A percentile compares a stretch with the other conserved stretches of the same genome.
Evolutionary conservation across 257 asterid species (phyloP).

Genomic region (Forsythia viridissima): DNA sequence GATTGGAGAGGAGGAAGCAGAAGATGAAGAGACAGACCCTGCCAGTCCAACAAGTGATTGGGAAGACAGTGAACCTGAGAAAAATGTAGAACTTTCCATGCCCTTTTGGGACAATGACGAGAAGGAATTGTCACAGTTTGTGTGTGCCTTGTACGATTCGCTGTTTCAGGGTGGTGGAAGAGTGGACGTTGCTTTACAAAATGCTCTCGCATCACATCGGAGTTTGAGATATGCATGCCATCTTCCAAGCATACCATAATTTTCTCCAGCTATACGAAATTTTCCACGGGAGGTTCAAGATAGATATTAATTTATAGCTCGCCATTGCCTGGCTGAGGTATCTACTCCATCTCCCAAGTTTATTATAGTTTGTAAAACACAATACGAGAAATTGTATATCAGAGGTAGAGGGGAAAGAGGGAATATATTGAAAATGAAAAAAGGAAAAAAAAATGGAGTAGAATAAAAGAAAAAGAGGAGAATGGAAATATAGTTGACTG

Average conservation of each 20-base stretch:
- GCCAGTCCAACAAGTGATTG: conserved; percentile 81
- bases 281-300: not conserved
- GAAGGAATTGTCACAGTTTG: conserved; percentile 78
- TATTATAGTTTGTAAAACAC: conserved; percentile 23
- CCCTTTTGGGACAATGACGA: conserved; percentile 85
- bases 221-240: conserved; percentile 76
- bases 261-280: not conserved
- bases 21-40: conserved; percentile 41
- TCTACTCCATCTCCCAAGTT: conserved; percentile 37
- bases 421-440: conserved; percentile 6
- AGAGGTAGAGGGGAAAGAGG: conserved; percentile 6
- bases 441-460: not conserved
- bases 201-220: conserved; percentile 63
- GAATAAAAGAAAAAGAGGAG: not conserved
- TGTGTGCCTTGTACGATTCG: conserved; percentile 65
- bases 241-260: conserved; percentile 40
- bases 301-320: not conserved
- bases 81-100: conserved; percentile 45
- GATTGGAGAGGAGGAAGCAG: conserved; percentile 83
- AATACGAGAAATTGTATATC: conserved; percentile 13
- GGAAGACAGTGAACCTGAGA: conserved; percentile 90
- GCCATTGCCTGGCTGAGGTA: conserved; percentile 29
- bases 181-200: conserved; percentile 59
- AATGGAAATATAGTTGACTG: not conserved
- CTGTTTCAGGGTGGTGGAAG: conserved; percentile 75